A percentile compares a stretch with the other conserved stretches of the same genome.
phyloP scores from a whole-genome alignment of 129 eudicot genomes.

The Calendula officinalis region DNA sequence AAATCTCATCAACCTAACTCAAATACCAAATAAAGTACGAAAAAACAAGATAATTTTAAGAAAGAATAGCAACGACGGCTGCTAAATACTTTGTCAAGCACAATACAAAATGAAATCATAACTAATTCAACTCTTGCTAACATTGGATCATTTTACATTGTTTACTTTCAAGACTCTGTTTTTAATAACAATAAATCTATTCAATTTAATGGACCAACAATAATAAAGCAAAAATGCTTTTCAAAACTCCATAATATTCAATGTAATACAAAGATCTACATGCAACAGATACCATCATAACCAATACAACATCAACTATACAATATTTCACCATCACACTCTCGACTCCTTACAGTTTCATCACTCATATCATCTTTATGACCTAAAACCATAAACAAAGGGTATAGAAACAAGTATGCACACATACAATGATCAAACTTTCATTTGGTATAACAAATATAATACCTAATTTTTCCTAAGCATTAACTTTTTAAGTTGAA shows the following conservation, averaged over 20 bases:
- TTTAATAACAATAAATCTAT: too few relatives aligned
- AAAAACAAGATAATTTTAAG: too few relatives aligned
- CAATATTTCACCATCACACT: constrained; percentile 10
- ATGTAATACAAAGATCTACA: neutral
- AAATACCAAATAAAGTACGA: too few relatives aligned
- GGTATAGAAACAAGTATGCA: constrained; percentile 12
- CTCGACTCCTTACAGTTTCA: constrained; percentile 14
- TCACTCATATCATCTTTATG: constrained; percentile 11
- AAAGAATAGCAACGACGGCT: neutral
- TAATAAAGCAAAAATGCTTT: too few relatives aligned
- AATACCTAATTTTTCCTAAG: constrained; percentile 23
- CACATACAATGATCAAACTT: neutral
- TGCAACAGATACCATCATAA: neutral
- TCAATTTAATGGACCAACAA: too few relatives aligned
- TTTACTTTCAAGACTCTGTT: too few relatives aligned
- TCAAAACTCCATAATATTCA: neutral
- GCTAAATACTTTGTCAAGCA: constrained; percentile 5
- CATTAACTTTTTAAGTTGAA: constrained; percentile 56
- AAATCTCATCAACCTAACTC: too few relatives aligned
- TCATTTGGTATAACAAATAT: neutral
- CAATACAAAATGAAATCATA: neutral
- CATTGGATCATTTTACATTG: too few relatives aligned
- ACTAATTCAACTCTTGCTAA: neutral
- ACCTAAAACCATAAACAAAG: neutral
- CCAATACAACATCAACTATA: constrained; percentile 31